Evolutionary conservation across 1,284 basidiomycete genomes (phyloP), one percentile per base, ranked within the genome.

Genomic region (Lentinula novae-zelandiae): DNA sequence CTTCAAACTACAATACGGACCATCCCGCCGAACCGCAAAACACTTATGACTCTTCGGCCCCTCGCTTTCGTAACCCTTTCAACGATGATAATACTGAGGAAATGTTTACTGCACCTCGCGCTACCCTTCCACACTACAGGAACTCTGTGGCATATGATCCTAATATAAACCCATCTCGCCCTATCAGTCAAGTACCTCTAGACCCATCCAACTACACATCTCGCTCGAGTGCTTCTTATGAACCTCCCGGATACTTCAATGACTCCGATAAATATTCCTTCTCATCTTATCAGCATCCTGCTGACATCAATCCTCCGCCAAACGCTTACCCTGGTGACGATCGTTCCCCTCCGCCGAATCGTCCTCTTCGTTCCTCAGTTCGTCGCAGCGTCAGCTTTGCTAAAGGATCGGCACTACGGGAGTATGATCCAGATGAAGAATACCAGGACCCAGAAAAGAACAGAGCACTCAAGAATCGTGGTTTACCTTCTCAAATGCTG

Each of bases 211-310:
- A 50, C 34, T 38, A 12, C 22, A 9, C 44, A 60, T 33, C 46
- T 69, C 40, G 48, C 57, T 44, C 62, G 62, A 54, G 67, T 68
- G 20, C 49, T 66, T 55, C 61, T 12, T 9, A 38, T 12, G 12
- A 38, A 2, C 1, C 36, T 38, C 36, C 44, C 22, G 44, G 17
- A 20, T 22, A 46, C 17, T n/a, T 20, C 40, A 6, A 42, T 42
- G 15, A 13, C 3, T 22, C 68, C 10, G 66, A 76, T 62, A 69
- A 73, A 56, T 82, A 75, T 64, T 76, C 81, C 0, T 69, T 85
- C 50, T 80, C 83, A 10, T 84, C 84, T 1, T 81, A 84, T 70
- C 73, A 77, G 55, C 84, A 87, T 64, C 83, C 85, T 15, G 80
- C 84, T 64, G 82, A 85, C 50, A 85, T 88, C 55, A 73, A 71